Evolutionary conservation across 805 yeast genomes (phyloP), one percentile per base, ranked within the genome.

Genomic region (Hanseniaspora mollemarum): DNA sequence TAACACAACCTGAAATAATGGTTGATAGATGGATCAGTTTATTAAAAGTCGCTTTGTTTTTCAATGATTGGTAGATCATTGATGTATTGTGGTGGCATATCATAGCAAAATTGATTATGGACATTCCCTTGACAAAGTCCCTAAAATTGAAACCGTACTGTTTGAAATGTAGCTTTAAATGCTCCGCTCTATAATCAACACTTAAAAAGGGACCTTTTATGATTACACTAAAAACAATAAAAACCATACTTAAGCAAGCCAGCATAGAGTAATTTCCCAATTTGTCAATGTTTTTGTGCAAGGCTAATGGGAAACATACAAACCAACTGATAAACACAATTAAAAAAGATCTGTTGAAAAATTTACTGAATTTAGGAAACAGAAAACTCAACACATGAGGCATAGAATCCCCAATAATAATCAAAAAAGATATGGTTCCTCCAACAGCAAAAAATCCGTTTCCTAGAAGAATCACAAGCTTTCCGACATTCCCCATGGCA

Each of bases 31-130:
- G 97, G 1, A 95, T 87, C 24, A 88, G 74, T 37, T 67, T 71
- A 39, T 84, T 73, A 61, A 88, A 88, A 54, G 88, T 71, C 3
- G 94, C 79, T 5, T 95, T 90, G 19, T 75, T 76, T 56, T 74
- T 75, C 60, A 90, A 73, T 0, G 96, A 86, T 61, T 85, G 86
- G 68, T 81, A 88, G 40, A 88, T 90, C 60, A 88, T 83, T 26
- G 90, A 77, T 0, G 96, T 87, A 62, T 88, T 88, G 64, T 88
- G 97, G 61, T 88, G 97, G 61, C 97, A 88, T 3, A 88, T 96
- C 56, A 90, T 73, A 1, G 97, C 97, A 68, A 88, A 88, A 0
- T 96, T 87, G 29, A 88, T 86, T 45, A 88, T 95, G n/a, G 92
- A 81, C 25, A 88, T 78, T 2, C 96, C 95, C 64, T 88, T 95